Percentiles rank a stretch among this genome's conserved stretches.
Conservation (phyloP, 176 grass and related monocot species). For the Avena atlantica region DNA sequence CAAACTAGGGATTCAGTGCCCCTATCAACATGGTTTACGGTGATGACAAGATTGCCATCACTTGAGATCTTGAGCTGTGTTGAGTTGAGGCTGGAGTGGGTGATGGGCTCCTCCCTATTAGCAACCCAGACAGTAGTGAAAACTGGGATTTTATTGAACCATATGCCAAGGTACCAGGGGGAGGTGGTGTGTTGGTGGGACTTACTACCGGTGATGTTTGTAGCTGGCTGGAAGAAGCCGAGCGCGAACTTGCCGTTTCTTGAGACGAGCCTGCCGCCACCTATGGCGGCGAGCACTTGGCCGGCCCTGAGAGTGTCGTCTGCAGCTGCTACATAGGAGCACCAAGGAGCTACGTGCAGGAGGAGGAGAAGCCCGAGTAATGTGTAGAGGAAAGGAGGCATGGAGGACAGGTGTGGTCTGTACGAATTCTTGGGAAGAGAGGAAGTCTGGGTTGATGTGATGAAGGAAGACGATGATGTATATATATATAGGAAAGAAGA, state of each 20-base stretch:
- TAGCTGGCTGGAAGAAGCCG: background rate
- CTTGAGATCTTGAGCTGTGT: too few species aligned
- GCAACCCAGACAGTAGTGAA: too few species aligned
- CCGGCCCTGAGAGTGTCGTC: too few species aligned
- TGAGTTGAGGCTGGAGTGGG: too few species aligned
- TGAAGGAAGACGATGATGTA: background rate
- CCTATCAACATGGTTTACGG: background rate
- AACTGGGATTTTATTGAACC: too few species aligned
- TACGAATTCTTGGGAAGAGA: too few species aligned
- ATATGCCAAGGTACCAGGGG: too few species aligned
- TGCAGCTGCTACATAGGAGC: background rate
- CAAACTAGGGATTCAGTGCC: constrained; percentile 24
- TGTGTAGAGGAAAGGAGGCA: background rate
- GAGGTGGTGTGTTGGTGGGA: too few species aligned
- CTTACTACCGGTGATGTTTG: too few species aligned
- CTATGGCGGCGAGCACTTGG: too few species aligned
- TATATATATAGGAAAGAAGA: background rate
- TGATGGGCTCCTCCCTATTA: too few species aligned
- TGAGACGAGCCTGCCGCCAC: background rate
- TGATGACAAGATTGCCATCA: too few species aligned
- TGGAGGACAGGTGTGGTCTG: background rate
- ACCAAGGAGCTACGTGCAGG: background rate
- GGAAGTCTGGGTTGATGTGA: background rate
- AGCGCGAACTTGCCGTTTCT: background rate
- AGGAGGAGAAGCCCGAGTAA: background rate